Evolutionary conservation across 2,329 filamentous ascomycete species (phyloP), one percentile per base, ranked within the genome.

Genomic region (Botrytis deweyae): DNA sequence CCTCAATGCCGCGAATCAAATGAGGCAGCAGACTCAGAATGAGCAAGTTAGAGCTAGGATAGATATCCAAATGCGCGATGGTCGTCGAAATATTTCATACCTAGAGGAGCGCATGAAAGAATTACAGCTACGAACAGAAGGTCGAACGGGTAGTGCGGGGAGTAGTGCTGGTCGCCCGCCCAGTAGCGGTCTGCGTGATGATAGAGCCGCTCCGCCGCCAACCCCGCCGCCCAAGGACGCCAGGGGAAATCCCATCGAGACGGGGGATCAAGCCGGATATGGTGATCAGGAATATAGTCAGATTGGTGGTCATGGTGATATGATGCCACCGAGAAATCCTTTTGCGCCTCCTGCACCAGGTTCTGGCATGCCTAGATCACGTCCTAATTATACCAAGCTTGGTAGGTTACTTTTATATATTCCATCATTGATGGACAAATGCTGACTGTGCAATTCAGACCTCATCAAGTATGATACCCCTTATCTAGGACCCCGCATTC

Each of bases 391-490:
- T 83, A 97, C 94, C 82, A 98, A 98, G 85, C 90, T 99, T 79
- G 95, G 95, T 97, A 86, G 77, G 90, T 83, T 62, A 20, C n/a
- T 61, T 40, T 25, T 6, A 46, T 4, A 29, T 10, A 25, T 52
- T 22, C 18, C 59, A 62, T 70, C 67, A 66, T 62, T 29, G 29
- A 36, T 46, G 42, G 72, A 72, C 70, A n/a, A 42, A 55, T 70
- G 38, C 76, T 77, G 72, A 77, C 74, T 36, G 75, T 75, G 73
- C 38, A n/a, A 38, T 64, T 29, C 36, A 98, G 96, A 99, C 84
- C 87, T 99, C 76, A 98, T 99, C 85, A 98, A 98, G 89, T 97
- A 97, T 84, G 96, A 99, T 82, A 98, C 95, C 46, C 93, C 93
- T 29, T 93, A 98, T 82, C 91, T 99, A 76, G 96, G 96, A 49